Conservation (phyloP, 306 rosid species). For the Corylus americana region DNA sequence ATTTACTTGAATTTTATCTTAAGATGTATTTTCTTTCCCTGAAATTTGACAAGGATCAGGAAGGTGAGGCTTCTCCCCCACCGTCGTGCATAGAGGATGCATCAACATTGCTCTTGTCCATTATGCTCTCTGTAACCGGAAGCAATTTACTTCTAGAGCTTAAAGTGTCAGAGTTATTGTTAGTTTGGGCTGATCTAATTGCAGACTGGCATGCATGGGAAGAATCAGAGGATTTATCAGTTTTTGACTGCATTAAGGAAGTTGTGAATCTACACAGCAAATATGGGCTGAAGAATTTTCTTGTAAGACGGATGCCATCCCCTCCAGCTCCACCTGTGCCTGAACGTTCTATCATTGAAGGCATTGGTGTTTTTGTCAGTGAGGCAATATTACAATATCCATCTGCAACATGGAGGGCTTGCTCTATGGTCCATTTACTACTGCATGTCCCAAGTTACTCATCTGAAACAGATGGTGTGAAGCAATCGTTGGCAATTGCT, state of each 20-base stretch:
- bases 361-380: conserved; percentile 62
- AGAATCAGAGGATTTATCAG: conserved; percentile 75
- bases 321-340: conserved; percentile 92
- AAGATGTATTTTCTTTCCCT: conserved; percentile 23
- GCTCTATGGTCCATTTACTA: conserved; percentile 77
- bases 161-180: conserved; percentile 63
- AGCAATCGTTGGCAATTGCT: conserved; percentile 57
- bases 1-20: conserved; percentile 3
- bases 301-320: conserved; percentile 56
- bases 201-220: conserved; percentile 95
- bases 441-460: conserved; percentile 68
- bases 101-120: conserved; percentile 65
- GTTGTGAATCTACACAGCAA: conserved; percentile 54
- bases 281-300: conserved; percentile 53
- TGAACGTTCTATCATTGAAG: conserved; percentile 62
- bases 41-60: conserved; percentile 44
- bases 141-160: conserved; percentile 60
- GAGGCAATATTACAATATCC: conserved; percentile 80
- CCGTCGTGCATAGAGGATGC: conserved; percentile 70
- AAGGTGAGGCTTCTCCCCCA: conserved; percentile 41
- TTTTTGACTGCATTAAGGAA: conserved; percentile 78
- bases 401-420: conserved; percentile 76
- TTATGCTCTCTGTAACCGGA: conserved; percentile 60
- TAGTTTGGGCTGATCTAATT: conserved; percentile 76
- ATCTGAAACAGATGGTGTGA: conserved; percentile 59